Evolutionary conservation across 208 protist species (phyloP), one percentile per base, ranked within the genome.

Genomic region (Novymonas esmeraldas): DNA sequence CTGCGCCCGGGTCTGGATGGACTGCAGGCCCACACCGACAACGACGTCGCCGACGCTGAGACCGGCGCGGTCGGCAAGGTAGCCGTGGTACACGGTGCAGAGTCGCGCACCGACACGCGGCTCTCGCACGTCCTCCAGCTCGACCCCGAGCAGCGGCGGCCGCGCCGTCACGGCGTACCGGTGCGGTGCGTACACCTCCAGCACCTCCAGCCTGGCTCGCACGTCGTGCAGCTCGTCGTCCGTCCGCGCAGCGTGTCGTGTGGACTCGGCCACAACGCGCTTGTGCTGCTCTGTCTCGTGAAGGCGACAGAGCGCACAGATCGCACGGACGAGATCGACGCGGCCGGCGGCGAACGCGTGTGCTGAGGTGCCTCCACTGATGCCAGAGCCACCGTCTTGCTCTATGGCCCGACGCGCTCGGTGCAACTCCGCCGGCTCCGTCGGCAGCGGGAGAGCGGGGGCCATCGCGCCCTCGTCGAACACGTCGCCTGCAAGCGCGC

Each of bases 141-240:
- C 86, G 24, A 89, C 62, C 2, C 82, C 86, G 3, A 92, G 64
- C 9, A 89, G 51, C 1, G 85, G 85, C 26, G 85, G 85, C 1
- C 73, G 71, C 1, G 82, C 66, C 7, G 82, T 67, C 31, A 89
- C 64, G 18, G 79, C 67, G 52, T 73, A 78, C 31, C 66, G 64
- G 57, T 92, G 86, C 14, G 82, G 82, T 16, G 82, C 75, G 73
- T 89, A 92, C 58, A 88, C 79, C 49, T 92, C 85, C 41, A 92
- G 45, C 31, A 78, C 78, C 14, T 87, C 81, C 18, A 92, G 39
- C 6, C 85, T 79, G 26, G 72, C 73, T 1, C n/a, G n/a, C 5
- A 80, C 11, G 29, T 65, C 70, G 34, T 54, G 58, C 10, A 84
- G 50, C 39, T 59, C 41, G 6, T 75, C 66, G 3, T 71, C 38